Evolutionary conservation across 805 yeast species (phyloP).

Genomic region (Wickerhamiella allomyrinae): DNA sequence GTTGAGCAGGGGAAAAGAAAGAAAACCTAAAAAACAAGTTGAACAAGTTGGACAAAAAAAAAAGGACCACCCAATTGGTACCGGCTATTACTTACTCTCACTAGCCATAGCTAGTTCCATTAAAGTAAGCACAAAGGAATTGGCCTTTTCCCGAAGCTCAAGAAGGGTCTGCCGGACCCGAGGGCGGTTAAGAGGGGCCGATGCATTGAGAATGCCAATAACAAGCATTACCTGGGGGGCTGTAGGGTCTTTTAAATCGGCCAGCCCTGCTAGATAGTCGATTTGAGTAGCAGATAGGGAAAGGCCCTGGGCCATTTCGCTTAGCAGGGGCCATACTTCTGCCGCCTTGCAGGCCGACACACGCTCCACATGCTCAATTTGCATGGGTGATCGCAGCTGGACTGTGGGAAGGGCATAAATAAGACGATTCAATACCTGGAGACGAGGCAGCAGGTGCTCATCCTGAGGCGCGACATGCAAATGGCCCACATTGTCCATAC

Average conservation of each 20-base stretch:
- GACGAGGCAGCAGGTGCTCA: conserved; percentile 5
- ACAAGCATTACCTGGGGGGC: background rate
- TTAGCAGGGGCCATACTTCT: conserved; percentile 3
- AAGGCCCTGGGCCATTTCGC: conserved; percentile 3
- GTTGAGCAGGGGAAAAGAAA: too few species aligned
- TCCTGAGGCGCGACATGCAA: conserved; percentile 14
- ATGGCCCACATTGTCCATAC: conserved; percentile 9
- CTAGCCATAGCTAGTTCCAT: background rate
- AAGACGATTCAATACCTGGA: conserved; percentile 9
- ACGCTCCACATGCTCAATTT: conserved; percentile 2
- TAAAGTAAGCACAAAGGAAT: background rate
- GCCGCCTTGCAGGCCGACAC: background rate
- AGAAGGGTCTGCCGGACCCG: background rate
- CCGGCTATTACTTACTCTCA: background rate
- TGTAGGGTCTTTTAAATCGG: background rate
- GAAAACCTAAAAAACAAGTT: too few species aligned
- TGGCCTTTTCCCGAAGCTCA: background rate
- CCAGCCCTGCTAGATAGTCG: background rate
- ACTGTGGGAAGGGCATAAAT: conserved; percentile 5
- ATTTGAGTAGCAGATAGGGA: background rate
- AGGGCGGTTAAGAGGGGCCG: background rate
- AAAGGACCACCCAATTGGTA: too few species aligned
- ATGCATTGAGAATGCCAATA: background rate
- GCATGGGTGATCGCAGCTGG: conserved; percentile 2
- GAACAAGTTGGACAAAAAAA: too few species aligned